Conservation (phyloP, 768 basidiomycete species). For the Tylopilus rubrobrunneus region DNA sequence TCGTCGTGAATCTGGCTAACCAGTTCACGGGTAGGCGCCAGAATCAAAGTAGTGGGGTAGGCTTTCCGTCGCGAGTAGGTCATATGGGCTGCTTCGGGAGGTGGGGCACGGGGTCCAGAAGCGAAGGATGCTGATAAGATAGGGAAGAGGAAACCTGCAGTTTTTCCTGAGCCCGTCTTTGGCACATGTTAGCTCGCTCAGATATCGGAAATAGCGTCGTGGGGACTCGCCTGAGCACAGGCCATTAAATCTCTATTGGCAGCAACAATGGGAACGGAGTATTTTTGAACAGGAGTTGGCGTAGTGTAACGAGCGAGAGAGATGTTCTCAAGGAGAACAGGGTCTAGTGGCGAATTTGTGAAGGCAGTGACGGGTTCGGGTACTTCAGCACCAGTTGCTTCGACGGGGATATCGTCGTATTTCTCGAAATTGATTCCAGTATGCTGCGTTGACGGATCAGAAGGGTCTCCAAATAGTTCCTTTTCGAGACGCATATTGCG, state of each 20-base stretch:
- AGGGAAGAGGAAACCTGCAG: conserved; percentile 98
- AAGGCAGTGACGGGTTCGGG: conserved; percentile 91
- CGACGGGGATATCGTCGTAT: conserved; percentile 99
- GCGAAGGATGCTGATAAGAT: conserved; percentile 92
- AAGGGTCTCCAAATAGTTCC: conserved; percentile 89
- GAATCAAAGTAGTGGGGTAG: conserved; percentile 93
- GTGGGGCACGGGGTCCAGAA: conserved; percentile 72
- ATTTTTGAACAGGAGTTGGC: conserved; percentile 99
- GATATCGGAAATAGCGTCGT: conserved; percentile 2
- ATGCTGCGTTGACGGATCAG: conserved; percentile 83
- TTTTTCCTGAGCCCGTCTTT: conserved; percentile 99
- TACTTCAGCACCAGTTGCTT: conserved; percentile 95
- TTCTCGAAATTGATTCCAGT: conserved; percentile 99
- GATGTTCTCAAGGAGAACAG: conserved; percentile 94
- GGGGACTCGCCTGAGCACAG: conserved; percentile 72
- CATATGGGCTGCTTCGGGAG: conserved; percentile 43
- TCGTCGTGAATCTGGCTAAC: conserved; percentile 99
- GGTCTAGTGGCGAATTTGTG: conserved; percentile 85
- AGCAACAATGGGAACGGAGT: conserved; percentile 97
- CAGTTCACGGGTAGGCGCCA: conserved; percentile 97
- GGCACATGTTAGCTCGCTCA: conserved; percentile 19
- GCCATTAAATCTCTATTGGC: conserved; percentile 89
- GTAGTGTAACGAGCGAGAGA: conserved; percentile 86
- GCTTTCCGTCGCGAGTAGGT: conserved; percentile 82
- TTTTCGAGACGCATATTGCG: conserved; percentile 90